Evolutionary conservation across 495 filamentous ascomycete species (phyloP), one percentile per base, ranked within the genome.

Genomic region (Aeminium ludgeri): DNA sequence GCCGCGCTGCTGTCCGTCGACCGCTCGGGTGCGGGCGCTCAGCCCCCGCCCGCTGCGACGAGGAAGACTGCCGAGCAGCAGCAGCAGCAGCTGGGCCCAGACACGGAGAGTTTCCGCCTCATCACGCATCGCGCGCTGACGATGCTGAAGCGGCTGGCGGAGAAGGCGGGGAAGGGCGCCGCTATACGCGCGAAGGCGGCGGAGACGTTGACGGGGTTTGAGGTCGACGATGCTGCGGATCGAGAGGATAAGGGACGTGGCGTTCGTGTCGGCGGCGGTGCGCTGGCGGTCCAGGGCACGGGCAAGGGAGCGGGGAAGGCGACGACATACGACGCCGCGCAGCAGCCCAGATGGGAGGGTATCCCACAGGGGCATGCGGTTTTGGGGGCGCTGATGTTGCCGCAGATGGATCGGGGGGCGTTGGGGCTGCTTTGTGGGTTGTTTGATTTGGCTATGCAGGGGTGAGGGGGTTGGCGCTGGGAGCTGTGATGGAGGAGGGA

Each of bases 1-100:
- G 70, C 82, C 10, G 75, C 76, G 32, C 57, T 74, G 4, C 61
- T 94, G 8, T 82, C 78, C 49, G 44, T 40, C 36, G 50, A 41
- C 30, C 36, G 36, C 2, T 31, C 36, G 31, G 27, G 17, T 47
- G 36, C n/a, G n/a, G n/a, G n/a, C n/a, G n/a, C n/a, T n/a, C n/a
- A n/a, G n/a, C n/a, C n/a, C n/a, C n/a, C n/a, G n/a, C n/a, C n/a
- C n/a, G n/a, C n/a, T n/a, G n/a, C n/a, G n/a, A n/a, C n/a, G n/a
- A n/a, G n/a, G n/a, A n/a, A n/a, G n/a, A n/a, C n/a, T n/a, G n/a
- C n/a, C n/a, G n/a, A n/a, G n/a, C 41, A 52, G 37, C 53, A 55
- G 36, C 40, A n/a, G 25, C 16, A 10, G 0, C 62, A 52, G 34
- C 42, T 49, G 5, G 52, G 45, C 7, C 40, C 25, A 10, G 49